A percentile compares a stretch with the other conserved stretches of the same genome.
These are phyloP conservation scores for Gamsiella multidivaricata DNA, from an alignment of 192 early-diverging fungal species.

Conservation along the genomic window DNA sequence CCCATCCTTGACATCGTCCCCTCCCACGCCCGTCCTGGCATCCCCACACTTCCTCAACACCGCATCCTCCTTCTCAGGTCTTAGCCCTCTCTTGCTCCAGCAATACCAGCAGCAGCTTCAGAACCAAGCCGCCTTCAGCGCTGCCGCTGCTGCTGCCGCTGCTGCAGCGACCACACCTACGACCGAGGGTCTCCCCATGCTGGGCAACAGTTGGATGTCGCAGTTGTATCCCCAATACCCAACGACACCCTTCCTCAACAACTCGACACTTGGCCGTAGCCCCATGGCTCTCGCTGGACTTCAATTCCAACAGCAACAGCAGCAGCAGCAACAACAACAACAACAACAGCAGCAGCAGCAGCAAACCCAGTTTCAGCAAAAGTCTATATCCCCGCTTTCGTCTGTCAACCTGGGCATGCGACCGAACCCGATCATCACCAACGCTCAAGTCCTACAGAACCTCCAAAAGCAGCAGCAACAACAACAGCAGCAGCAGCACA, in stretches of 20 bases:
- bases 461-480: conserved; percentile 18
- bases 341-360: conserved; percentile 2
- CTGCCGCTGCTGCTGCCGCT: neutral
- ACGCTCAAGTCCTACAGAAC: neutral
- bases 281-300: conserved; percentile 11
- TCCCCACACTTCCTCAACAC: conserved; percentile 28
- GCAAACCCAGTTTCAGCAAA: neutral
- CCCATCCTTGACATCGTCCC: conserved; percentile 44
- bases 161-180: conserved; percentile 1
- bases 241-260: conserved; percentile 5
- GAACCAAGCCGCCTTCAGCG: conserved; percentile 13
- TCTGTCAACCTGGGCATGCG: neutral
- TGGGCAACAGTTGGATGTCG: conserved; percentile 12
- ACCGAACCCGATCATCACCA: conserved; percentile 1
- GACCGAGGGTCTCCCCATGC: conserved; percentile 1
- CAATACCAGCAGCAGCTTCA: conserved; percentile 50
- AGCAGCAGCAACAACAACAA: conserved; percentile 23
- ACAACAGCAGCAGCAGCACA: conserved; percentile 13
- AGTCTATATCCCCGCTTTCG: neutral
- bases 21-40: conserved; percentile 37
- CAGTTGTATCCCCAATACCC: conserved; percentile 26
- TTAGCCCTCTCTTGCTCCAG: conserved; percentile 36
- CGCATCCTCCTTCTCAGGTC: neutral
- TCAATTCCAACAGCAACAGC: conserved; percentile 21
- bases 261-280: neutral